Conservation (phyloP, 352 stramenopile genomes). For the Globisporangium perplexum region DNA sequence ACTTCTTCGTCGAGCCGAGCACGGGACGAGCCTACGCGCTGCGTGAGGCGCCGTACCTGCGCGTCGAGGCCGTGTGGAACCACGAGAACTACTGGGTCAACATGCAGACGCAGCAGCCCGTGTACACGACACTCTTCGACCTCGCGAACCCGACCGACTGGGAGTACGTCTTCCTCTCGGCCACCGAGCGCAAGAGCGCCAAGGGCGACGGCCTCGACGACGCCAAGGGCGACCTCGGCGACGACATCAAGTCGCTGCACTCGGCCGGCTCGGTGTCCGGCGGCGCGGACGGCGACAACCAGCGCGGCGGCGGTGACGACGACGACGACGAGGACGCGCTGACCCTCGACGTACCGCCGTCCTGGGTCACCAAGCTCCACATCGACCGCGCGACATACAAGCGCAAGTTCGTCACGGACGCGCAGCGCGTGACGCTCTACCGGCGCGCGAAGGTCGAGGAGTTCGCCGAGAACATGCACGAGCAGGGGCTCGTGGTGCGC, state of each 20-base stretch:
- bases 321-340: slow-evolving; percentile 52
- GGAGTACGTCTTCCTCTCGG: slow-evolving; percentile 90
- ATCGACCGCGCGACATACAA: slow-evolving; percentile 74
- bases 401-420: slow-evolving; percentile 81
- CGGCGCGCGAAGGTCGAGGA: slow-evolving; percentile 89
- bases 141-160: slow-evolving; percentile 82
- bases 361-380: slow-evolving; percentile 75
- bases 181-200: slow-evolving; percentile 49
- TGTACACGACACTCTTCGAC: slow-evolving; percentile 75
- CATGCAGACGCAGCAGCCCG: slow-evolving; percentile 77
- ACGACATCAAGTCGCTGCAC: slow-evolving; percentile 54
- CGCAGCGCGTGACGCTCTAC: slow-evolving; percentile 88
- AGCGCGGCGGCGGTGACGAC: slow-evolving; percentile 31
- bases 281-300: slow-evolving; percentile 37
- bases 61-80: slow-evolving; percentile 91
- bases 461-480: slow-evolving; percentile 87
- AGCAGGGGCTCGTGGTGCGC: slow-evolving; percentile 82
- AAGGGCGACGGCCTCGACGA: slow-evolving; percentile 37
- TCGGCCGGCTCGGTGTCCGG: background rate
- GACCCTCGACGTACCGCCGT: slow-evolving; percentile 78
- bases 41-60: slow-evolving; percentile 73
- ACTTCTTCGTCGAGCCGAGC: slow-evolving; percentile 91
- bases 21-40: slow-evolving; percentile 86
- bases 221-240: slow-evolving; percentile 46
- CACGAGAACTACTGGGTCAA: slow-evolving; percentile 96